Evolutionary conservation across 176 grass and related monocot species (phyloP).

Genomic region (Luzula sylvatica): DNA sequence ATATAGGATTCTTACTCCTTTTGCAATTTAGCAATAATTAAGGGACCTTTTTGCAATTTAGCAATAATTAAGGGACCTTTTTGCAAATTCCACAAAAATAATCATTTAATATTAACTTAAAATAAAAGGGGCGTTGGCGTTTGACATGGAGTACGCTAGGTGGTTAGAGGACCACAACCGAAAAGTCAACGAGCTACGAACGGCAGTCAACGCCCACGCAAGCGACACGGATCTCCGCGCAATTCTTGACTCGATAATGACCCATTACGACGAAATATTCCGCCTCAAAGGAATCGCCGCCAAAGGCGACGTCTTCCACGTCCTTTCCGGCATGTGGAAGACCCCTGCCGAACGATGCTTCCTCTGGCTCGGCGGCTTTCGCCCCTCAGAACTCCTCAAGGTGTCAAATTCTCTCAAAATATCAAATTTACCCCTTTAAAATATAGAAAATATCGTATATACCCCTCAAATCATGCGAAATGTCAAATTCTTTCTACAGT

Average conservation of each 20-base stretch:
- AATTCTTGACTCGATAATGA: constrained; percentile 66
- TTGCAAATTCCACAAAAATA: no score
- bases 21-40: neutral
- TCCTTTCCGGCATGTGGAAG: constrained; percentile 99
- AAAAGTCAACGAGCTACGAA: constrained; percentile 69
- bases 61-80: no score
- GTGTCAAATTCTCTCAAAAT: no score
- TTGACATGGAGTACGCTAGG: constrained; percentile 87
- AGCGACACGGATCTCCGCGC: constrained; percentile 64
- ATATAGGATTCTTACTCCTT: no score
- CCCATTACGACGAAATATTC: constrained; percentile 85
- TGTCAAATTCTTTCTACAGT: no score
- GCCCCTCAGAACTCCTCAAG: constrained; percentile 91
- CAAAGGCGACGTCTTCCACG: constrained; percentile 89
- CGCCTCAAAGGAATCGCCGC: constrained; percentile 77
- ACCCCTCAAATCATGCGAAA: no score
- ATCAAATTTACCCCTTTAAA: no score
- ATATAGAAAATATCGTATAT: no score
- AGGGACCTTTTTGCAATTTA: no score
- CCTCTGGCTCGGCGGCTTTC: constrained; percentile 92
- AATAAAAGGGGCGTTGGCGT: constrained; percentile 77
- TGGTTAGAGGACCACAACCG: constrained; percentile 96
- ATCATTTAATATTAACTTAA: no score
- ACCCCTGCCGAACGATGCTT: constrained; percentile 95
- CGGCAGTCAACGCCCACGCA: constrained; percentile 85